Base-by-base conservation (phyloP, 83 land plant species). In the Thuja plicata region DNA sequence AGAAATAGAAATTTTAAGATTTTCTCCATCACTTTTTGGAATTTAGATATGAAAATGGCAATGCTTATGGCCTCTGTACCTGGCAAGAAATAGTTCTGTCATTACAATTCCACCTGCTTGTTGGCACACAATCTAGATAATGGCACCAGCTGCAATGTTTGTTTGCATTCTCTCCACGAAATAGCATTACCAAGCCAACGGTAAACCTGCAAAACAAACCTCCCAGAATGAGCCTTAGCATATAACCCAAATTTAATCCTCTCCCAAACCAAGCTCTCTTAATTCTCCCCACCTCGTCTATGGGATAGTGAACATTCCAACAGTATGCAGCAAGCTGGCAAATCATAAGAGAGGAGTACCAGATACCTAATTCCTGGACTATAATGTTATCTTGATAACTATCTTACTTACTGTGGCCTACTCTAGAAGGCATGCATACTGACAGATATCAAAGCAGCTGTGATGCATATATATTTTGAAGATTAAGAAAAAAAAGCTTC, bases 121-220 rank as follows among this genome's bases (percentile, higher is more conserved):
- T 89, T 17, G 97, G 94, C 54, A 97, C 91, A 77, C 97, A 97
- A 85, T 92, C 91, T n/a, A 97, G 62, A 88, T 92, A 95, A 87
- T 90, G 94, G 85, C 98, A 97, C 97, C 97, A 97, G 73, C 86
- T 89, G 91, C 97, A 97, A 38, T 90, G 89, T 86, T 91, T 85
- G 91, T 90, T 92, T 13, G 89, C 91, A 87, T 95, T 88, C 12
- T 95, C 91, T 30, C 90, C 92, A 30, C 79, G 91, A 48, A 88
- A 73, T 34, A 89, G 90, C 57, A 89, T 92, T 84, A 89, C 86
- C 60, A 92, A 60, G 54, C 83, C 93, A 66, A 92, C 90, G 37
- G 90, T 85, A 89, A 83, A 73, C 82, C 93, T 94, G 93, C 88
- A 91, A 16, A 79, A 46, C 13, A n/a, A 86, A 73, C 12, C 54